Conservation (phyloP, 2,329 filamentous ascomycete species). For the Fusarium sp. region DNA sequence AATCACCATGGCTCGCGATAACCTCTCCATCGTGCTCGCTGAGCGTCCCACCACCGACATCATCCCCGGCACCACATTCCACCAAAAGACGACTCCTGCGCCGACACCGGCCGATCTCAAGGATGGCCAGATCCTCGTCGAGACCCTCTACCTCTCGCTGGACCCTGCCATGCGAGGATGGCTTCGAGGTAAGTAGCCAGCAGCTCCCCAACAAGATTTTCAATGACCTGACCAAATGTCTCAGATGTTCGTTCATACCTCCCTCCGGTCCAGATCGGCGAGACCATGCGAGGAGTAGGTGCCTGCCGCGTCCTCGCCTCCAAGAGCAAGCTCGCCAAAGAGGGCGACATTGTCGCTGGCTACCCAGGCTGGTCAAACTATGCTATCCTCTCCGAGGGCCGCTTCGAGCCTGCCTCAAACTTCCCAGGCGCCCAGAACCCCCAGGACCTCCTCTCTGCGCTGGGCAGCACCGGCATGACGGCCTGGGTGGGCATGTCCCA, state of each 20-base stretch:
- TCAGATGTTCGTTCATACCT: slow-evolving; percentile 72
- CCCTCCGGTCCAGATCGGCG: slow-evolving; percentile 77
- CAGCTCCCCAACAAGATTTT: not conserved
- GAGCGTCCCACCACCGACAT: slow-evolving; percentile 74
- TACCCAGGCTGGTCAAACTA: slow-evolving; percentile 78
- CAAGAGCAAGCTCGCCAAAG: slow-evolving; percentile 68
- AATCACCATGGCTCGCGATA: slow-evolving; percentile 59
- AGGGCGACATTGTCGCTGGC: slow-evolving; percentile 72
- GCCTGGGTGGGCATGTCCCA: slow-evolving; percentile 83
- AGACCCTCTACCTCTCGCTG: slow-evolving; percentile 75
- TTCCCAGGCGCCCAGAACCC: slow-evolving; percentile 60
- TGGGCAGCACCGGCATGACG: slow-evolving; percentile 80
- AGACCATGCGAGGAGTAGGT: slow-evolving; percentile 76
- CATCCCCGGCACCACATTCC: slow-evolving; percentile 77
- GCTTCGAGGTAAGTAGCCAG: slow-evolving; percentile 67
- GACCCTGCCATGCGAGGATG: slow-evolving; percentile 85
- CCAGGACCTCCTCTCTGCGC: slow-evolving; percentile 74
- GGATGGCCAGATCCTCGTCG: slow-evolving; percentile 75
- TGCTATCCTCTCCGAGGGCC: slow-evolving; percentile 69
- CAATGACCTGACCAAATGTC: slow-evolving; percentile 5
- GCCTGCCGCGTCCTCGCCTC: slow-evolving; percentile 75
- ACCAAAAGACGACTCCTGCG: slow-evolving; percentile 64
- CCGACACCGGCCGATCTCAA: slow-evolving; percentile 69
- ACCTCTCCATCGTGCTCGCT: slow-evolving; percentile 71
- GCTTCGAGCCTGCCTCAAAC: slow-evolving; percentile 59